These are phyloP conservation scores for Pistacia vera DNA, from an alignment of 345 rosid genomes.

Conservation along the genomic window DNA sequence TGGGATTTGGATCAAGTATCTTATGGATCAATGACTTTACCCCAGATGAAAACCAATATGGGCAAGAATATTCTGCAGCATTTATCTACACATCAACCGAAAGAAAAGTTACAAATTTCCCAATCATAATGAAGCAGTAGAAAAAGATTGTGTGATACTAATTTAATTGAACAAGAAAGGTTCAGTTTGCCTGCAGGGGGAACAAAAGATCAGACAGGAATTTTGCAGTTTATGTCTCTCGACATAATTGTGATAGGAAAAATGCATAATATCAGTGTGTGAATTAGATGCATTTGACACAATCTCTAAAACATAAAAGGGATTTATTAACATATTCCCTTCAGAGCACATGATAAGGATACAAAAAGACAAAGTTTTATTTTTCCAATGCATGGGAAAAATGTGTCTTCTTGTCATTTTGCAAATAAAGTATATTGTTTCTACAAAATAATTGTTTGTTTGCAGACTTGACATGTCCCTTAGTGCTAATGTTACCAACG, in stretches of 20 bases:
- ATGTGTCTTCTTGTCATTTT: too few relatives aligned
- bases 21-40: conserved; percentile 66
- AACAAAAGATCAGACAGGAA: neutral
- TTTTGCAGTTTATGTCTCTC: conserved; percentile 5
- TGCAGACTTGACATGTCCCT: too few relatives aligned
- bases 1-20: conserved; percentile 78
- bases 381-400: too few relatives aligned
- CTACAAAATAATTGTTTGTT: too few relatives aligned
- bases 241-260: neutral
- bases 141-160: conserved; percentile 12
- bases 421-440: too few relatives aligned
- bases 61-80: conserved; percentile 79
- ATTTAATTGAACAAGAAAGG: conserved; percentile 10
- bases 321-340: too few relatives aligned
- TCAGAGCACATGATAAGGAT: too few relatives aligned
- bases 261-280: conserved; percentile 4
- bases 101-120: conserved; percentile 21
- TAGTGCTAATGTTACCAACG: too few relatives aligned
- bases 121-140: conserved; percentile 9
- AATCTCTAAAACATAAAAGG: conserved; percentile 4
- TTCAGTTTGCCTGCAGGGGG: neutral
- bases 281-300: neutral
- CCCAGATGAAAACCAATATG: conserved; percentile 80
- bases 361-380: too few relatives aligned
- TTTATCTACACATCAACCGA: conserved; percentile 49